Evolutionary conservation across 306 rosid genomes (phyloP).

Genomic region (Sicyos edulis): DNA sequence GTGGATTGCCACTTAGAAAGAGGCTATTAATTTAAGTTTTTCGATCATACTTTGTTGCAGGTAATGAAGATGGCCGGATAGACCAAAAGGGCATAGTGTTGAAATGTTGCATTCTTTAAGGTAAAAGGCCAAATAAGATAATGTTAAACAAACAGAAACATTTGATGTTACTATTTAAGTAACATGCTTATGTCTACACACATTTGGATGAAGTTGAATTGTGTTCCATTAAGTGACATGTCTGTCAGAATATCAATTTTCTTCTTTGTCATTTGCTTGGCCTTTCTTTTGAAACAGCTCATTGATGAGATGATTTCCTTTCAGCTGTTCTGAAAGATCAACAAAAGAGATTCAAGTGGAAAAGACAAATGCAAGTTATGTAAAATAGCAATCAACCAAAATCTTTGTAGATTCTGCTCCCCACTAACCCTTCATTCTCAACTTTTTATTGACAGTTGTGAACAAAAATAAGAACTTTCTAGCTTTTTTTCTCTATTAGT

Average conservation of each 20-base stretch:
- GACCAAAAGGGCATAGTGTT: constrained; percentile 89
- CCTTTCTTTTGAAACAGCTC: constrained; percentile 4
- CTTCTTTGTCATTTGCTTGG: neutral
- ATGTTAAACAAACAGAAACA: constrained; percentile 11
- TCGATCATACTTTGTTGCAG: constrained; percentile 35
- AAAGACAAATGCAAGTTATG: constrained; percentile 13
- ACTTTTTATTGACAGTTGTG: neutral
- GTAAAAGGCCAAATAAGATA: constrained; percentile 25
- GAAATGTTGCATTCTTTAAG: constrained; percentile 74
- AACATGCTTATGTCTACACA: constrained; percentile 5
- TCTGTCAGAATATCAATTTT: neutral
- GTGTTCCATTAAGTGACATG: constrained; percentile 1
- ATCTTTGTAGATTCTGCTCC: constrained; percentile 15
- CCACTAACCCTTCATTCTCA: constrained; percentile 12
- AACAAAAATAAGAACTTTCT: constrained; percentile 7
- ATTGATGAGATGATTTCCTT: neutral
- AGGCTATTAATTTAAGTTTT: neutral
- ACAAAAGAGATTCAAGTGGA: constrained; percentile 14
- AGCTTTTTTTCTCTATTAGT: neutral
- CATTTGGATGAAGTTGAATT: constrained; percentile 19
- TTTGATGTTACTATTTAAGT: constrained; percentile 16
- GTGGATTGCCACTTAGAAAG: constrained; percentile 19
- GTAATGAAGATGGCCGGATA: constrained; percentile 77
- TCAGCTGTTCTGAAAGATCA: constrained; percentile 10
- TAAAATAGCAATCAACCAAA: constrained; percentile 4